These are phyloP conservation scores for Botryosphaeria agaves DNA, from an alignment of 2,329 filamentous ascomycete genomes.

Conservation along the genomic window DNA sequence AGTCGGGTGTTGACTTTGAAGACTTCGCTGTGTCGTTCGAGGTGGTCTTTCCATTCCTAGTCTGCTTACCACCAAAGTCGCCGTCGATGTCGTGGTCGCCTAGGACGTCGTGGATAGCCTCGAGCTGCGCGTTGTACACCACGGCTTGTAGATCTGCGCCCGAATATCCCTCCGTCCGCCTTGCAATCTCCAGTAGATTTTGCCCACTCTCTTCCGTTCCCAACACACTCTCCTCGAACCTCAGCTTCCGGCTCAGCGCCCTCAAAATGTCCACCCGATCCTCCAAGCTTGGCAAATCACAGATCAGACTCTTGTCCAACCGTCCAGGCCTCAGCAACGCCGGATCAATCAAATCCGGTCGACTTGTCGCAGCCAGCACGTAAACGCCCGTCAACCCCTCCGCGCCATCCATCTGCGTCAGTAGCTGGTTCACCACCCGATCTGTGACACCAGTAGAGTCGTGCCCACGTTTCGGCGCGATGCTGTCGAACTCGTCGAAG, in stretches of 20 bases:
- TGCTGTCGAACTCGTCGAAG: constrained; percentile 97
- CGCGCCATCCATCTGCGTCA: constrained; percentile 97
- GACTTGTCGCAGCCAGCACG: constrained; percentile 81
- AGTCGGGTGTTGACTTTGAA: constrained; percentile 28
- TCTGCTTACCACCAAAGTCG: constrained; percentile 10
- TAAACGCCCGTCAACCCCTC: constrained; percentile 92
- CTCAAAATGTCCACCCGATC: constrained; percentile 80
- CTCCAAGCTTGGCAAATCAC: constrained; percentile 64
- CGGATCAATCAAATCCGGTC: constrained; percentile 90
- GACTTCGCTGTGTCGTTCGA: not conserved
- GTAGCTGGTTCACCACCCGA: constrained; percentile 90
- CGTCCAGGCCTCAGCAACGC: constrained; percentile 81
- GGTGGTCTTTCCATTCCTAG: constrained; percentile 4
- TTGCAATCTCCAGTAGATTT: constrained; percentile 54
- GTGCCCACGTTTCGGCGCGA: constrained; percentile 91
- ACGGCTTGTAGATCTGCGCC: constrained; percentile 90
- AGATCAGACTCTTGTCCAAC: constrained; percentile 82
- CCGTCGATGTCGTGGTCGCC: constrained; percentile 30
- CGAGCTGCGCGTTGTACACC: constrained; percentile 89
- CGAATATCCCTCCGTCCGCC: constrained; percentile 72
- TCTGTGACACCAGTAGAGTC: constrained; percentile 98
- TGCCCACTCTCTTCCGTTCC: constrained; percentile 6
- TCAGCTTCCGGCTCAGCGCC: constrained; percentile 68
- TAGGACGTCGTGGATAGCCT: constrained; percentile 89
- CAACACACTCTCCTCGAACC: constrained; percentile 27